Percentiles rank a stretch among this genome's conserved stretches.
Conservation (phyloP, 805 yeast species). For the Starmerella potacharoeniae region DNA sequence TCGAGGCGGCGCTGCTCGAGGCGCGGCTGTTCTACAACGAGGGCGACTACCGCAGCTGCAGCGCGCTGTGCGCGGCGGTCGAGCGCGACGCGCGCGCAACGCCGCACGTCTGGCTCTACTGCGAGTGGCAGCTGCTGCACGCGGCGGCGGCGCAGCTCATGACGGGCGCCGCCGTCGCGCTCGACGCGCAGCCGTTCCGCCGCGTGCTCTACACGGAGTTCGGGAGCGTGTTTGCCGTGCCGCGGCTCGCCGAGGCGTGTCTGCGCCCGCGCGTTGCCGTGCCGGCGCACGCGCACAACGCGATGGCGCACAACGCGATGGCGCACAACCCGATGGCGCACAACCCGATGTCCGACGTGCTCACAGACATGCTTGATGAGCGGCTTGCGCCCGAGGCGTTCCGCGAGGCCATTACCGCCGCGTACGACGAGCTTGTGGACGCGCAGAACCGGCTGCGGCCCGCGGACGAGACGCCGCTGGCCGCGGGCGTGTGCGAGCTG, state of each 20-base stretch:
- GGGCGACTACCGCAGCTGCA: background rate
- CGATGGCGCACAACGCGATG: no score
- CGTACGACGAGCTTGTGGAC: background rate
- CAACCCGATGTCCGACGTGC: background rate
- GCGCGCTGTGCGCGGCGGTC: background rate
- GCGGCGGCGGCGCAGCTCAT: background rate
- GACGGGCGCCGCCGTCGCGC: background rate
- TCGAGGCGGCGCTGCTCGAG: slow-evolving; percentile 3
- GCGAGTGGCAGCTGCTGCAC: slow-evolving; percentile 3
- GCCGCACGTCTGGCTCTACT: background rate
- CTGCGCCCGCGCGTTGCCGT: background rate
- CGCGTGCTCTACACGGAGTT: slow-evolving; percentile 9
- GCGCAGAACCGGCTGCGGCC: background rate
- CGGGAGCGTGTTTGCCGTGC: background rate
- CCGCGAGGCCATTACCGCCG: background rate
- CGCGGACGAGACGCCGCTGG: background rate
- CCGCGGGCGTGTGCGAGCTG: background rate
- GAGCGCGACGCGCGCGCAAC: background rate
- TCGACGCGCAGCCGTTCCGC: background rate
- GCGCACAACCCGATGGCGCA: no score
- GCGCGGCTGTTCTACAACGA: slow-evolving; percentile 1
- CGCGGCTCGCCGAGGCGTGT: background rate
- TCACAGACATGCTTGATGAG: background rate
- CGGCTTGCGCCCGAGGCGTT: background rate
- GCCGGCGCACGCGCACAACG: background rate